Base-by-base conservation (phyloP, 495 filamentous ascomycete genomes). In the Bombardia bombarda region DNA sequence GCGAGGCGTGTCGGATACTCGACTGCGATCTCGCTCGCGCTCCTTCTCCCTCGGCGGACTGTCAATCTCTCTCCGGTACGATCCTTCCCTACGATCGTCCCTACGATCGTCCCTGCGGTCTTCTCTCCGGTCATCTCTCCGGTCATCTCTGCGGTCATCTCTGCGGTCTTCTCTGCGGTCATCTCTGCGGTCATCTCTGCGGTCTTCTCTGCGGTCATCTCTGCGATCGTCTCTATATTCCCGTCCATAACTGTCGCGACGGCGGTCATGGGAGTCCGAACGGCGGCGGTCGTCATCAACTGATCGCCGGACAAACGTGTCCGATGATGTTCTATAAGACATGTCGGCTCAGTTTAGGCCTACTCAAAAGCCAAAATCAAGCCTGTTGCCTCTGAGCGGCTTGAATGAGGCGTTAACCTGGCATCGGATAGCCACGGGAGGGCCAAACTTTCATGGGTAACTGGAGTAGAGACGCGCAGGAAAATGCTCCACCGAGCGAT, bases 221-320 rank as follows among this genome's bases (percentile, higher is more conserved):
- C 19, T 47, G 17, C 32, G 13, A 23, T 9, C 3, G 20, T 46
- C 30, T 10, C n/a, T n/a, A 24, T 17, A 22, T 19, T 20, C 17
- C 22, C 32, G 39, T 1, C 26, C 18, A n/a, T 39, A 32, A 33
- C 45, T 49, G 7, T 51, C 44, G 13, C 39, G 46, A 35, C 43
- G 50, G 38, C 43, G 39, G 20, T 50, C 42, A 17, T 42, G 43
- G 13, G 19, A 18, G 16, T 55, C 53, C 8, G 32, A 21, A 23
- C 12, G 17, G 16, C 47, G 50, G 23, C 51, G 53, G 13, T 56
- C 53, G 22, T 52, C 49, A 21, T 26, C 30, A 14, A 32, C 38
- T 18, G 55, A 52, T 18, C 57, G 57, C 24, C 54, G 46, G 12
- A 46, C 26, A 32, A 42, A 58, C 25, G 42, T 32, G 34, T 55